These are phyloP conservation scores for Pseudogymnoascus verrucosus DNA, from an alignment of 2,329 filamentous ascomycete species.

Conservation along the genomic window DNA sequence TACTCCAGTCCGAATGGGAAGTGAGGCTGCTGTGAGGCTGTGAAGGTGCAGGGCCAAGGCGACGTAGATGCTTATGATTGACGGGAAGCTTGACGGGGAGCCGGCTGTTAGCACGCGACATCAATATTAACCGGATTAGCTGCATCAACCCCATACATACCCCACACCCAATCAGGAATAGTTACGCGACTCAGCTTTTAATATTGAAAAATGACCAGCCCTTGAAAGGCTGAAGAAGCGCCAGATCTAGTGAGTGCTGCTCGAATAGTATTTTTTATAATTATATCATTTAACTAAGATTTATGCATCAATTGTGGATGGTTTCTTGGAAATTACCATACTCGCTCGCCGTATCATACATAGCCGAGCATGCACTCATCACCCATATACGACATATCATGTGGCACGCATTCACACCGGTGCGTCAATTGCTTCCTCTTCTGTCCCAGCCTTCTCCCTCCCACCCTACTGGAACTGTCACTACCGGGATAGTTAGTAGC, in stretches of 20 bases:
- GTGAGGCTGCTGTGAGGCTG: slow-evolving; percentile 3
- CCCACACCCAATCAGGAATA: neutral
- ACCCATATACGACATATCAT: neutral
- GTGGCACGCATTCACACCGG: neutral
- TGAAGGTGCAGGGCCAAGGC: neutral
- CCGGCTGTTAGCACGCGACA: neutral
- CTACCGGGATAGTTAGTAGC: neutral
- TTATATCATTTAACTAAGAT: neutral
- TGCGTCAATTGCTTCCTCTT: neutral
- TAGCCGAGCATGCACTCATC: neutral
- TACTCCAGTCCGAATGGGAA: neutral
- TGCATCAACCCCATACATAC: neutral
- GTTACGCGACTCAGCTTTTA: neutral
- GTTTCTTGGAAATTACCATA: neutral
- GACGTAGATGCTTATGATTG: neutral
- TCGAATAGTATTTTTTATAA: neutral
- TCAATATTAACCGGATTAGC: neutral
- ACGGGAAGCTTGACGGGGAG: neutral
- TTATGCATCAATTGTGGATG: neutral
- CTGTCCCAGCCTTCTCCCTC: neutral
- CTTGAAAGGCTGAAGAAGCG: neutral
- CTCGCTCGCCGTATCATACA: neutral
- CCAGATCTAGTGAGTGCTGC: neutral
- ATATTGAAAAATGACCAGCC: neutral
- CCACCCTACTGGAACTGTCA: neutral